Evolutionary conservation across 257 asterid genomes (phyloP).

Genomic region (Scutellaria barbata): DNA sequence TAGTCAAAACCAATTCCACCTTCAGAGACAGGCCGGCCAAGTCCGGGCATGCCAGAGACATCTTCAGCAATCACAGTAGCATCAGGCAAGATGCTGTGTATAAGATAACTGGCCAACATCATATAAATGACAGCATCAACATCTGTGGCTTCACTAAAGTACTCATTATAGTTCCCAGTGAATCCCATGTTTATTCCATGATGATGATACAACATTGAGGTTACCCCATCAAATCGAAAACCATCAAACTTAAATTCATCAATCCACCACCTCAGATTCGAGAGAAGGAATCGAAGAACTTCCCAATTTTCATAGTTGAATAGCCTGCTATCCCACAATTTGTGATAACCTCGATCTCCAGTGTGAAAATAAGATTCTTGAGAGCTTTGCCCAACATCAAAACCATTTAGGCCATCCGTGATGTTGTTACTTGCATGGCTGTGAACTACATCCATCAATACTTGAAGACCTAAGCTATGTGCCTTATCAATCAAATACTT

Average conservation of each 20-base stretch:
- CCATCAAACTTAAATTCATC: slow-evolving; percentile 95
- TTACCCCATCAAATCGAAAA: slow-evolving; percentile 95
- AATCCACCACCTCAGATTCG: slow-evolving; percentile 96
- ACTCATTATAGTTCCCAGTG: slow-evolving; percentile 80
- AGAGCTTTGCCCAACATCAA: slow-evolving; percentile 87
- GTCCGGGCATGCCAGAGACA: slow-evolving; percentile 98
- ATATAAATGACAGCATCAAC: slow-evolving; percentile 91
- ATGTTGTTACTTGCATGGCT: slow-evolving; percentile 92
- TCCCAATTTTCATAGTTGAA: slow-evolving; percentile 96
- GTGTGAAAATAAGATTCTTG: slow-evolving; percentile 92
- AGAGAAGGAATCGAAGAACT: slow-evolving; percentile 93
- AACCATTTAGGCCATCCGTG: slow-evolving; percentile 93
- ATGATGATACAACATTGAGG: slow-evolving; percentile 96
- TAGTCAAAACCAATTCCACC: slow-evolving; percentile 96
- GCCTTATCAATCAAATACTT: slow-evolving; percentile 96
- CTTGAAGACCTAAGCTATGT: slow-evolving; percentile 83
- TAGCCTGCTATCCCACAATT: slow-evolving; percentile 90
- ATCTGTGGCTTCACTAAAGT: slow-evolving; percentile 86
- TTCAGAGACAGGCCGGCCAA: slow-evolving; percentile 77
- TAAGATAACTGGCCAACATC: slow-evolving; percentile 88
- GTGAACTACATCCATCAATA: slow-evolving; percentile 91
- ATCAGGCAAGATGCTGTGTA: slow-evolving; percentile 76
- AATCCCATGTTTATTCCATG: slow-evolving; percentile 86
- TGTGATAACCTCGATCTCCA: slow-evolving; percentile 89
- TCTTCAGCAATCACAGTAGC: slow-evolving; percentile 95